A percentile compares a stretch with the other conserved stretches of the same genome.
phyloP scores from a whole-genome alignment of 1,139 yeast genomes.

The Saccharomyces hybrid region DNA sequence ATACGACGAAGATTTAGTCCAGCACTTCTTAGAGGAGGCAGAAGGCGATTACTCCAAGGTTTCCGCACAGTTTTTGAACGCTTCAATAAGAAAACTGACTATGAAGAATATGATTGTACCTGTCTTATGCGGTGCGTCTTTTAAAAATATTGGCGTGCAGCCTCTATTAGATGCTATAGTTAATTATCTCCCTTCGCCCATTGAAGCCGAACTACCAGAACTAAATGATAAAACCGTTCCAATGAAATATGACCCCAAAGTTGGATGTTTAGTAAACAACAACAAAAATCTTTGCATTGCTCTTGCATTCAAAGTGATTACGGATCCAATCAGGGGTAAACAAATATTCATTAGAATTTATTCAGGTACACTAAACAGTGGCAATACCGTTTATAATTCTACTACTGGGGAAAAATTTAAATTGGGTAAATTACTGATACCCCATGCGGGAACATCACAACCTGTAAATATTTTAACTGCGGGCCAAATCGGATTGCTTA shows the following conservation, averaged over 20 bases:
- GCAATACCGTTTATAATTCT: constrained; percentile 58
- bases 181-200: constrained; percentile 75
- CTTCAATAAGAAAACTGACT: constrained; percentile 60
- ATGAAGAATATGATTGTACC: constrained; percentile 57
- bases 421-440: constrained; percentile 60
- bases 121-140: constrained; percentile 87
- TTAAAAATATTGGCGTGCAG: constrained; percentile 88
- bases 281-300: constrained; percentile 63
- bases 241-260: constrained; percentile 35
- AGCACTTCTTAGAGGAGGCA: constrained; percentile 63
- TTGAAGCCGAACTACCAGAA: constrained; percentile 54
- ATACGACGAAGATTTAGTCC: constrained; percentile 67
- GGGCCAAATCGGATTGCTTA: constrained; percentile 87
- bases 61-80: constrained; percentile 43
- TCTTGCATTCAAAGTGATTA: constrained; percentile 82
- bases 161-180: constrained; percentile 82
- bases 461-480: constrained; percentile 55
- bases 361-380: constrained; percentile 63
- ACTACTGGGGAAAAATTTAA: constrained; percentile 61
- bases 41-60: constrained; percentile 55
- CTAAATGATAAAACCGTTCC: constrained; percentile 36
- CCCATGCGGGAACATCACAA: constrained; percentile 85
- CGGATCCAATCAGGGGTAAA: constrained; percentile 76
- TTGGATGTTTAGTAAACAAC: constrained; percentile 48
- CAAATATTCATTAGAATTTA: constrained; percentile 86